phyloP scores from a whole-genome alignment of 2,329 filamentous ascomycete genomes.

The Scedosporium boydii region DNA sequence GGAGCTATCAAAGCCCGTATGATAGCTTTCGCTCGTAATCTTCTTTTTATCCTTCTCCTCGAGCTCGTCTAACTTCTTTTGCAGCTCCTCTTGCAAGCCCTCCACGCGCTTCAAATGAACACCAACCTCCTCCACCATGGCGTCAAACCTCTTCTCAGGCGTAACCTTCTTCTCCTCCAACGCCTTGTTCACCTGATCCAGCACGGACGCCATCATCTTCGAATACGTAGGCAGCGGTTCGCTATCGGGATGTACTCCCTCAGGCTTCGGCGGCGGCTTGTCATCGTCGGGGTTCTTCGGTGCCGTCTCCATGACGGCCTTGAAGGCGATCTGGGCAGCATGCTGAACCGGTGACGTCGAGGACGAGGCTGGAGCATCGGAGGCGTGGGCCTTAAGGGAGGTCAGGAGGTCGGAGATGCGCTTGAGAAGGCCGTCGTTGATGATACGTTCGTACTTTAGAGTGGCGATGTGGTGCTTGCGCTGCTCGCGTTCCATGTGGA shows the following conservation, averaged over 20 bases:
- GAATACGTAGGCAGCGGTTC: constrained; percentile 75
- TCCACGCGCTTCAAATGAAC: constrained; percentile 70
- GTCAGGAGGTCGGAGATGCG: constrained; percentile 74
- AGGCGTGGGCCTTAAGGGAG: constrained; percentile 64
- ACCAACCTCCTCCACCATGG: constrained; percentile 70
- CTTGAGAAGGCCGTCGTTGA: constrained; percentile 83
- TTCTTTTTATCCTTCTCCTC: constrained; percentile 79
- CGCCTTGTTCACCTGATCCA: constrained; percentile 84
- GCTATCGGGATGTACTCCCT: constrained; percentile 67
- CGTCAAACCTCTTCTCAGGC: constrained; percentile 56
- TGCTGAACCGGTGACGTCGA: constrained; percentile 39
- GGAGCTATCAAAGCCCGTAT: constrained; percentile 85
- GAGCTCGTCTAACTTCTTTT: constrained; percentile 65
- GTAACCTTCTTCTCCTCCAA: constrained; percentile 65
- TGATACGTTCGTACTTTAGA: constrained; percentile 80
- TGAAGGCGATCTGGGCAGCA: constrained; percentile 78
- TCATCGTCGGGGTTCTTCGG: constrained; percentile 59
- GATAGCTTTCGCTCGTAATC: constrained; percentile 86
- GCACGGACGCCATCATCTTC: constrained; percentile 95
- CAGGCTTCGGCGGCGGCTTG: constrained; percentile 63
- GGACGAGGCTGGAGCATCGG: constrained; percentile 35
- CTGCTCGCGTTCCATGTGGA: constrained; percentile 81
- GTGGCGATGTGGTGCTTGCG: constrained; percentile 84
- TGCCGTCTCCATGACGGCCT: constrained; percentile 75
- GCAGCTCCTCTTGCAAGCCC: constrained; percentile 65